Base-by-base conservation (phyloP, 495 filamentous ascomycete genomes). In the Aspergillus haitiensis region DNA sequence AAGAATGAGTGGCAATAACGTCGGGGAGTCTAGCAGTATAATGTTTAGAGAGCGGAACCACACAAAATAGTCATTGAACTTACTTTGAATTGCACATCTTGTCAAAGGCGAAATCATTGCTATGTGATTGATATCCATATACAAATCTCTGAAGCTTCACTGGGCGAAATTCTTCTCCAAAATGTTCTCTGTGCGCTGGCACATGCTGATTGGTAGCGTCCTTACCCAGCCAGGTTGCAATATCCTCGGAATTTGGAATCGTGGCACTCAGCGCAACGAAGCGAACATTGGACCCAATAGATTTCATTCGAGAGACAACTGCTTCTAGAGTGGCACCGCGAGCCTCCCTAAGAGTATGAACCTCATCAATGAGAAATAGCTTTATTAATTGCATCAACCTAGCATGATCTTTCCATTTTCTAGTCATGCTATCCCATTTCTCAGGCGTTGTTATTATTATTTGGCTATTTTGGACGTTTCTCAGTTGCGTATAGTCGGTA, bases 391-490 rank as follows among this genome's bases (percentile, higher is more conserved):
- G 84, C 74, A 98, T 85, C 21, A 98, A 76, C 63, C 82, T 90
- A 50, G 80, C 80, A 67, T 98, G 91, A 64, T 98, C 94, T 64
- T 90, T 87, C 94, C 94, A 98, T 71, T 92, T 94, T 34, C 94
- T 82, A 1, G 94, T 98, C 72, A 98, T 89, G 59, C 91, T 96
- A 72, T 98, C 94, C 94, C 94, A 98, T 70, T 98, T 98, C 72
- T 98, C 94, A 1, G 94, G 94, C 0, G 94, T 98, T 0, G 94
- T 98, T 51, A 98, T 87, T 58, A 98, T 96, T 57, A 98, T 92
- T 52, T 87, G 88, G 37, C 93, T 93, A 64, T 77, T 85, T 54
- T 92, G 88, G 11, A 97, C 89, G 59, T 81, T 85, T 46, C 78
- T 79, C 58, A 96, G 77, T 64, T 96, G 88, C 1, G 76, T 73